These are phyloP conservation scores for Phylloporus sp. DNA, from an alignment of 768 basidiomycete genomes.

Conservation along the genomic window DNA sequence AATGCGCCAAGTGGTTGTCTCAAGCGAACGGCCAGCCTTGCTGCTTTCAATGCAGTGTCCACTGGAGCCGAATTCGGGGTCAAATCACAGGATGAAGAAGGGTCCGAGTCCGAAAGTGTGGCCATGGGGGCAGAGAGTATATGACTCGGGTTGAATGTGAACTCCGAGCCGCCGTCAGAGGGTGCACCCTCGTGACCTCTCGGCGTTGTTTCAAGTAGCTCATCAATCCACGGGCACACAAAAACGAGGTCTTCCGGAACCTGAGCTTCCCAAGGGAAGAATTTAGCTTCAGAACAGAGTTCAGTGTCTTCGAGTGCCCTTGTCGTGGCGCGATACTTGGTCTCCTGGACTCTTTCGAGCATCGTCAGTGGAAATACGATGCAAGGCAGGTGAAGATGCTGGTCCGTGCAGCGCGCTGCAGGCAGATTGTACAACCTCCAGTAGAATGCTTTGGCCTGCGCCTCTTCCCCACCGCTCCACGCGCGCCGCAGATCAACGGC, in stretches of 20 bases:
- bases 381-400: constrained; percentile 16
- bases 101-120: background rate
- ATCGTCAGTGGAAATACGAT: constrained; percentile 12
- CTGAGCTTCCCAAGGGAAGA: background rate
- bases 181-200: background rate
- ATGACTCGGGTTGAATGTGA: too few species aligned
- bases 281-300: constrained; percentile 3
- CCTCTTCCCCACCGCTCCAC: constrained; percentile 3
- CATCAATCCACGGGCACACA: constrained; percentile 19
- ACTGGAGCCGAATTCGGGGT: background rate
- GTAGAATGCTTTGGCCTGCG: constrained; percentile 5
- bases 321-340: constrained; percentile 6
- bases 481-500: background rate
- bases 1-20: constrained; percentile 13
- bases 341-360: background rate
- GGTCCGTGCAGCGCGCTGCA: constrained; percentile 4
- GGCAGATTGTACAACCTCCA: background rate
- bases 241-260: constrained; percentile 8
- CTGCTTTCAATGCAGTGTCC: background rate
- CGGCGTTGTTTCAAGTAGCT: background rate
- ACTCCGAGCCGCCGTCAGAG: constrained; percentile 1
- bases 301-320: constrained; percentile 10
- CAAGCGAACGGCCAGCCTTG: constrained; percentile 9
- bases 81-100: background rate
- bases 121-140: too few species aligned